Conservation (phyloP, 169 alveolate species). For the Theileria annulata region DNA sequence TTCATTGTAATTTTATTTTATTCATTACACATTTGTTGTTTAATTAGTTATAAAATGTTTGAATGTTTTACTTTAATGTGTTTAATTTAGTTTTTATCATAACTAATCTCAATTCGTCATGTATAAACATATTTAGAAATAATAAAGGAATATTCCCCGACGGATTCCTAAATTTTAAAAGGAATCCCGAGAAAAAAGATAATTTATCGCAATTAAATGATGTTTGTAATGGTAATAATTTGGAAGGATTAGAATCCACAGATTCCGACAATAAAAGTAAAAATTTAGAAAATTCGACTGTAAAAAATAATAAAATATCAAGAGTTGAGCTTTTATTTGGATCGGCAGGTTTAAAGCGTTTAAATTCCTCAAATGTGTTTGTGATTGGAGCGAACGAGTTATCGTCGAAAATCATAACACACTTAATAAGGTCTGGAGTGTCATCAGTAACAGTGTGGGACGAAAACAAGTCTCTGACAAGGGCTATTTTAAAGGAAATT, state of each 20-base stretch:
- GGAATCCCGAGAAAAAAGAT: conserved; percentile 14
- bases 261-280: neutral
- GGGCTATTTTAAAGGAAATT: neutral
- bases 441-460: conserved; percentile 33
- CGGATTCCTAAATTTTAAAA: neutral
- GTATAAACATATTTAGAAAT: neutral
- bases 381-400: conserved; percentile 53
- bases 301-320: conserved; percentile 15
- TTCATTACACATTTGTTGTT: neutral
- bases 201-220: neutral
- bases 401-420: conserved; percentile 47
- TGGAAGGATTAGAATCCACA: neutral
- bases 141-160: neutral
- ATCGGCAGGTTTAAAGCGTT: conserved; percentile 22
- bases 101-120: no score
- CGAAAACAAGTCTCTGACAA: neutral
- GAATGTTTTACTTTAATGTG: neutral
- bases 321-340: conserved; percentile 49
- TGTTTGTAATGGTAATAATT: neutral
- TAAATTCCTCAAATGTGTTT: conserved; percentile 45
- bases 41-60: neutral
- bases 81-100: neutral
- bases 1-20: neutral
- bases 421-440: conserved; percentile 55
- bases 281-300: neutral